These are phyloP conservation scores for Hyphopichia buzzinii DNA, from an alignment of 1,139 yeast genomes.

Conservation along the genomic window DNA sequence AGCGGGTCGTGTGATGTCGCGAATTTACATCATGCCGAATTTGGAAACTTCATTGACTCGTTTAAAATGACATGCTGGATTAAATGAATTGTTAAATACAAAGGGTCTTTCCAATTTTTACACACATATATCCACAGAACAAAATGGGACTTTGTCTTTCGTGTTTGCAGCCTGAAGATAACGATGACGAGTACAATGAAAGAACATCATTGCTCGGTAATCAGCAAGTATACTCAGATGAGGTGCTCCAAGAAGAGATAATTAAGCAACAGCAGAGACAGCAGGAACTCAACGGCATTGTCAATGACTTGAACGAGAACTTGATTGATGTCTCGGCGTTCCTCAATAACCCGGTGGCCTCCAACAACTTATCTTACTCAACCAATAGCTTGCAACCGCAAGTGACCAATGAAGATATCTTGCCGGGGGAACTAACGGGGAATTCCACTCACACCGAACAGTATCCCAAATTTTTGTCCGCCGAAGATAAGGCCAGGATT, in stretches of 20 bases:
- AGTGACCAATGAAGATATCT: constrained; percentile 3
- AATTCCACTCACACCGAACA: constrained; percentile 7
- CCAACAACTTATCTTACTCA: constrained; percentile 8
- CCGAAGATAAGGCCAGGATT: constrained; percentile 21
- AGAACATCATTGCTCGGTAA: constrained; percentile 34
- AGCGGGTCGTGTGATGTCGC: neutral
- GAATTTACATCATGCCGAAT: neutral
- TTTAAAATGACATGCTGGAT: neutral
- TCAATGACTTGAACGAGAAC: constrained; percentile 43
- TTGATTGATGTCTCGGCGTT: constrained; percentile 46
- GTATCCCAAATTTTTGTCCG: constrained; percentile 15
- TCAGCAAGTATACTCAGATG: constrained; percentile 30
- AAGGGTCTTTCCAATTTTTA: no score
- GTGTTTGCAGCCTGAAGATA: constrained; percentile 37
- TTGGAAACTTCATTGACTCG: neutral
- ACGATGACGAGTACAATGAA: constrained; percentile 41
- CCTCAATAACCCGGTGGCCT: constrained; percentile 14
- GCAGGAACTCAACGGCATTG: constrained; percentile 40
- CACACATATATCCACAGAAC: no score
- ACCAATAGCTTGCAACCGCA: constrained; percentile 5
- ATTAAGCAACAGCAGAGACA: constrained; percentile 43
- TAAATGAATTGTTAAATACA: no score
- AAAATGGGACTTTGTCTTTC: constrained; percentile 50
- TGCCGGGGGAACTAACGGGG: no score
- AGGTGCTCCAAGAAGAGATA: constrained; percentile 40